Conservation (phyloP, 2,329 filamentous ascomycete genomes). For the Monilinia aucupariae region DNA sequence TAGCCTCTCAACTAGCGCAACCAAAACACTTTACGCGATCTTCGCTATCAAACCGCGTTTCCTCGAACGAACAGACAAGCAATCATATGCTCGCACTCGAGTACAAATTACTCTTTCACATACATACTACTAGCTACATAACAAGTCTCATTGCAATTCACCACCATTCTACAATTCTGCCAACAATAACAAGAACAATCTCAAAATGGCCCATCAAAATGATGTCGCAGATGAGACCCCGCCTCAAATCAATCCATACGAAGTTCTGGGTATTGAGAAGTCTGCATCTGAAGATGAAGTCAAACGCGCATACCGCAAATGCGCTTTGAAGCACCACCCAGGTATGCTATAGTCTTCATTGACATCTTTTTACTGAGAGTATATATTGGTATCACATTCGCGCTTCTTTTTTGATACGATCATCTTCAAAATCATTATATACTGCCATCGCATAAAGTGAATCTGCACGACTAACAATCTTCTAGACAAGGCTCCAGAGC, state of each 20-base stretch:
- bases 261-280: constrained; percentile 65
- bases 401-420: neutral
- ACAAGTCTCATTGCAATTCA: neutral
- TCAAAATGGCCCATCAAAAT: constrained; percentile 22
- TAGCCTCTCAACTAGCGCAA: neutral
- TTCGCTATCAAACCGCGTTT: constrained; percentile 6
- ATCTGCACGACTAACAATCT: constrained; percentile 17
- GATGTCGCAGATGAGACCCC: constrained; percentile 30
- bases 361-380: neutral
- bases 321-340: constrained; percentile 80
- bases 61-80: neutral
- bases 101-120: too few relatives aligned
- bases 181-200: neutral
- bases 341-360: constrained; percentile 45
- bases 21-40: constrained; percentile 12
- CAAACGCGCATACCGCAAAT: constrained; percentile 87
- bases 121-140: neutral
- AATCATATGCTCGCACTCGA: too few relatives aligned
- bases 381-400: neutral
- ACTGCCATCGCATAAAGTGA: neutral
- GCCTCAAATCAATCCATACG: constrained; percentile 64
- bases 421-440: neutral
- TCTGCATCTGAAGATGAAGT: constrained; percentile 72
- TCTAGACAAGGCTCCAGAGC: constrained; percentile 68
- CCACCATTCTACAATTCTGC: neutral